Evolutionary conservation across 208 protist genomes (phyloP), one percentile per base, ranked within the genome.

Genomic region (Crithidia expoeki): DNA sequence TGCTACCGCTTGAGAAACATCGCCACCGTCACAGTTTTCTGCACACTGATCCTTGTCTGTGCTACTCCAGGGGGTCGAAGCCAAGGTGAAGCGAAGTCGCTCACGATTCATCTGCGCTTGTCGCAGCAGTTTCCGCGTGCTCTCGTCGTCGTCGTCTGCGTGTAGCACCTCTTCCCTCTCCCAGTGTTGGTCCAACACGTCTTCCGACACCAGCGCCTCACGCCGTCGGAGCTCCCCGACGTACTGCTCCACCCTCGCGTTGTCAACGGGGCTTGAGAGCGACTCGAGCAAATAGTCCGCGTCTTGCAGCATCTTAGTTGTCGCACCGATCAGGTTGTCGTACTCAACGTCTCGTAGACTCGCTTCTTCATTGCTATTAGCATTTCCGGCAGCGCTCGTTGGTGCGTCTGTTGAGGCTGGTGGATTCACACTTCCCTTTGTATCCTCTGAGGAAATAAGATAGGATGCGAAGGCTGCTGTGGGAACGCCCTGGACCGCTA

Each of bases 111-210:
- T 63, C 2, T 63, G 60, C 14, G 74, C 76, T 4, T 53, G 61
- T 9, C 68, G 52, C 5, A 91, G 56, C 9, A 86, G 47, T 7
- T 71, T 34, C 36, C 76, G 69, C n/a, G 64, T 79, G 33, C 80
- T 72, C 6, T 32, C 59, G n/a, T 76, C 76, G 1, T 77, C 76
- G 0, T 67, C 50, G n/a, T 73, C 64, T 1, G 28, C 71, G 49
- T 71, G 12, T 34, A 66, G 46, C n/a, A 71, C 28, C n/a, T 71
- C 71, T 9, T 51, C 64, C 23, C 12, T 40, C 19, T 38, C 63
- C 44, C 44, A 71, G 34, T 60, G 46, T 44, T 64, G 56, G 42
- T 76, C 63, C 16, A 76, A 12, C 14, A 52, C 46, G 36, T 76
- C 71, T 27, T 71, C 63, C 0, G 19, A 27, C 28, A 59, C 34